A percentile compares a stretch with the other conserved stretches of the same genome.
Conservation (phyloP, 2,329 filamentous ascomycete genomes). For the Nakataea oryzae region DNA sequence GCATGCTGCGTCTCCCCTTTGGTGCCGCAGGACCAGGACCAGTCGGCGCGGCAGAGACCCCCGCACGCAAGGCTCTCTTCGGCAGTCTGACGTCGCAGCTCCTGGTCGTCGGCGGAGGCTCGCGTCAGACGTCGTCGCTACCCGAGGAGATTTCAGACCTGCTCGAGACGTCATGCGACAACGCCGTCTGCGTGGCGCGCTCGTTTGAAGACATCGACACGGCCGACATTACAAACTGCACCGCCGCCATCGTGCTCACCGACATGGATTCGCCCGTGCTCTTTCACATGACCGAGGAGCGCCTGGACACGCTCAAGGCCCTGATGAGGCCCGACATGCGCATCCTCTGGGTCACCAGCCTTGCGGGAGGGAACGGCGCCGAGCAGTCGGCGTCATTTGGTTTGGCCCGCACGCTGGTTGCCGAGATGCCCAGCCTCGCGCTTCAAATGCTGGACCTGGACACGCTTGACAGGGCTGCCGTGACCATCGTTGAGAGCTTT, state of each 20-base stretch:
- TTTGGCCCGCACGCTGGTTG: conserved; percentile 18
- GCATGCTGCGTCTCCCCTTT: conserved; percentile 10
- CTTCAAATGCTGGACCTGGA: conserved; percentile 21
- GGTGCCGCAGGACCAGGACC: neutral
- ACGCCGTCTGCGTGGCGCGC: conserved; percentile 7
- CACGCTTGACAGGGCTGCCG: conserved; percentile 2
- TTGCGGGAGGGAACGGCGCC: conserved; percentile 11
- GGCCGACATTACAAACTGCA: conserved; percentile 12
- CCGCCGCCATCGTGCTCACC: conserved; percentile 21
- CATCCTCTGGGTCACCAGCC: conserved; percentile 20
- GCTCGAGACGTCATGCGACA: conserved; percentile 12
- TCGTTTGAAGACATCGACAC: conserved; percentile 17
- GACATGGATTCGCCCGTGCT: conserved; percentile 25
- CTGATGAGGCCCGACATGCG: conserved; percentile 17
- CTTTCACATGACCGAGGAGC: conserved; percentile 19
- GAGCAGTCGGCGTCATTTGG: conserved; percentile 20
- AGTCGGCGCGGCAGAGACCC: neutral
- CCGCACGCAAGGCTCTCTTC: neutral
- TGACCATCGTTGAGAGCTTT: conserved; percentile 12
- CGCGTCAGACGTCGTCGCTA: conserved; percentile 9
- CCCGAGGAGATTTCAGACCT: conserved; percentile 9
- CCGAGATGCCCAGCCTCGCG: conserved; percentile 18
- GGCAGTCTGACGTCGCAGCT: conserved; percentile 9
- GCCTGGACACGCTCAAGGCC: conserved; percentile 15
- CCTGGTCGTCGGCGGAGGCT: conserved; percentile 20